Evolutionary conservation across 1,284 basidiomycete genomes (phyloP).

Genomic region (Pyrrhoderma noxium): DNA sequence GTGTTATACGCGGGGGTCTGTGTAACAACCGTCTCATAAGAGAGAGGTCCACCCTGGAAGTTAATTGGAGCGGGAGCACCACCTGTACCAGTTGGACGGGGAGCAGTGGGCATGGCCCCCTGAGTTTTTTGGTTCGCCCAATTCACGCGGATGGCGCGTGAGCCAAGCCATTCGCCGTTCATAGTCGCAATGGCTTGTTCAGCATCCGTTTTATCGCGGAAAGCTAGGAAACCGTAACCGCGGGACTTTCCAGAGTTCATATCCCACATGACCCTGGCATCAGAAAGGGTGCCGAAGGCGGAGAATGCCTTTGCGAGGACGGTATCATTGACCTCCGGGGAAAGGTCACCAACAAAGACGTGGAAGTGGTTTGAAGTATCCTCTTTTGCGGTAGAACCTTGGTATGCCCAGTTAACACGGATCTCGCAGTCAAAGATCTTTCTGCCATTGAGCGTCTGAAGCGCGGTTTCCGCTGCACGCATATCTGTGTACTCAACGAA

Average conservation of each 20-base stretch:
- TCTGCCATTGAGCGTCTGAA: conserved; percentile 94
- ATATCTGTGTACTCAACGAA: conserved; percentile 98
- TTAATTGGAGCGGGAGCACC: conserved; percentile 77
- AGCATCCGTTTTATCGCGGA: conserved; percentile 94
- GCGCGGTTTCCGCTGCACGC: conserved; percentile 93
- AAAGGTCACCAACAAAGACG: conserved; percentile 97
- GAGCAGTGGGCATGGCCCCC: conserved; percentile 35
- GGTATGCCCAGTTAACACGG: conserved; percentile 97
- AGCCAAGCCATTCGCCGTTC: conserved; percentile 99
- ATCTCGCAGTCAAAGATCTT: conserved; percentile 98
- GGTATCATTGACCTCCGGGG: conserved; percentile 97
- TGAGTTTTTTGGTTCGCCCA: conserved; percentile 99
- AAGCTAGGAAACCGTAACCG: conserved; percentile 89
- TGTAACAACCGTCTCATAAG: conserved; percentile 81
- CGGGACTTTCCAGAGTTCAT: conserved; percentile 98
- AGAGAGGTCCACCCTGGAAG: conserved; percentile 78
- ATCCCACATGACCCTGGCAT: conserved; percentile 99
- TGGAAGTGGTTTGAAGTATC: conserved; percentile 95
- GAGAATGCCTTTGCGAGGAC: conserved; percentile 92
- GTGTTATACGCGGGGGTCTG: conserved; percentile 90
- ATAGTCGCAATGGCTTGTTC: conserved; percentile 97
- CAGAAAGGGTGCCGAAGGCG: conserved; percentile 90
- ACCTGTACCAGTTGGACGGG: conserved; percentile 38
- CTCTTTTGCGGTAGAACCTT: conserved; percentile 93
- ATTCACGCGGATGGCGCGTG: conserved; percentile 96